Conservation (phyloP, 2,329 filamentous ascomycete genomes). For the Fusarium sp. region DNA sequence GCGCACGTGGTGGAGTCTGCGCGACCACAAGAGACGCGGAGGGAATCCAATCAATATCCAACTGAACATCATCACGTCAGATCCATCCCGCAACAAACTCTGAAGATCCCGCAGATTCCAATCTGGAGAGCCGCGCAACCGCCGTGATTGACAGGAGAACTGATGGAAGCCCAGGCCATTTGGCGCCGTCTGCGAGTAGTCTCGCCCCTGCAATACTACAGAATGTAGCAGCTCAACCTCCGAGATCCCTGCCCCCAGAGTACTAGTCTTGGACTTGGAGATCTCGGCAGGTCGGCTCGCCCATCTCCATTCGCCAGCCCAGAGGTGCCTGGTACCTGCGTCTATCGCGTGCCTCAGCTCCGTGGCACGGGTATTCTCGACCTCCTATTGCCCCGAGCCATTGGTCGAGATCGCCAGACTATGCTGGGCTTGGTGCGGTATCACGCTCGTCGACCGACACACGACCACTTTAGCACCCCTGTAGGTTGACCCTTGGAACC, state of each 20-base stretch:
- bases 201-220: constrained; percentile 15
- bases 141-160: constrained; percentile 35
- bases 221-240: not conserved
- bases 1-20: constrained; percentile 22
- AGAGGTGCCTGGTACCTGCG: constrained; percentile 40
- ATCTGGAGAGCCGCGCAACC: constrained; percentile 25
- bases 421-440: constrained; percentile 22
- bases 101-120: constrained; percentile 39
- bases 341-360: constrained; percentile 22
- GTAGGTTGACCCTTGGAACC: constrained; percentile 46
- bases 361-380: constrained; percentile 33
- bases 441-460: constrained; percentile 21
- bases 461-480: constrained; percentile 34
- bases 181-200: constrained; percentile 28
- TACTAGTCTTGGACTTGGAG: constrained; percentile 10
- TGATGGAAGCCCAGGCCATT: constrained; percentile 35
- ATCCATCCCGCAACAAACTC: constrained; percentile 11
- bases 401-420: constrained; percentile 20
- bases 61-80: not conserved
- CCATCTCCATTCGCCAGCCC: constrained; percentile 17
- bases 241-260: constrained; percentile 21
- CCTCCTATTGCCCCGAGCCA: constrained; percentile 22
- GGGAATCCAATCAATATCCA: constrained; percentile 37
- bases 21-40: constrained; percentile 19
- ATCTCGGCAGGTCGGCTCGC: constrained; percentile 33